Evolutionary conservation across 768 basidiomycete genomes (phyloP).

Genomic region (Xerocomus potaroensis): DNA sequence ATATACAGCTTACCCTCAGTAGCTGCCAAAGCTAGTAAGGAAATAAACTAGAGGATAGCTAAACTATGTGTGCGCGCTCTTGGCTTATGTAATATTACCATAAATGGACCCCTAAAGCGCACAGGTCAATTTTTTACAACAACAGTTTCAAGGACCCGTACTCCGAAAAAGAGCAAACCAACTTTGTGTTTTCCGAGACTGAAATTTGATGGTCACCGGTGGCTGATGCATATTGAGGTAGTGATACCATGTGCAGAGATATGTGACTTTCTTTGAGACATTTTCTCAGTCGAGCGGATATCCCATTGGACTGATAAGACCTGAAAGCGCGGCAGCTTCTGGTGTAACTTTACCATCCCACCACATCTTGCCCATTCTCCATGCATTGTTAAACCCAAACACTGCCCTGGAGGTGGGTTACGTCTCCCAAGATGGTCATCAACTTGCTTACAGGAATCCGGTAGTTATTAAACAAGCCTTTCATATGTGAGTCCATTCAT

Average conservation of each 20-base stretch:
- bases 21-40: no score
- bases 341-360: constrained; percentile 46
- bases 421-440: constrained; percentile 53
- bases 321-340: constrained; percentile 43
- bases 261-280: not conserved
- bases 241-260: constrained; percentile 53
- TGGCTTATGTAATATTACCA: no score
- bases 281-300: not conserved
- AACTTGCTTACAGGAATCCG: constrained; percentile 53
- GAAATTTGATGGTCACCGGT: not conserved
- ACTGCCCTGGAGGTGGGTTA: constrained; percentile 37
- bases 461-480: constrained; percentile 46
- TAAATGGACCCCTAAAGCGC: no score
- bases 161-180: constrained; percentile 49
- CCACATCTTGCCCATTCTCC: constrained; percentile 53
- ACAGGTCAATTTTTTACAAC: no score
- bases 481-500: no score
- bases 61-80: no score
- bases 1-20: no score
- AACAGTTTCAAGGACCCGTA: constrained; percentile 70
- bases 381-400: constrained; percentile 33
- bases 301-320: constrained; percentile 30
- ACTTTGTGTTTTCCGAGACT: no score
- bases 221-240: constrained; percentile 14
- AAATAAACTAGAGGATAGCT: no score